Evolutionary conservation across 2,329 filamentous ascomycete genomes (phyloP).

Genomic region (Penicillium sp.): DNA sequence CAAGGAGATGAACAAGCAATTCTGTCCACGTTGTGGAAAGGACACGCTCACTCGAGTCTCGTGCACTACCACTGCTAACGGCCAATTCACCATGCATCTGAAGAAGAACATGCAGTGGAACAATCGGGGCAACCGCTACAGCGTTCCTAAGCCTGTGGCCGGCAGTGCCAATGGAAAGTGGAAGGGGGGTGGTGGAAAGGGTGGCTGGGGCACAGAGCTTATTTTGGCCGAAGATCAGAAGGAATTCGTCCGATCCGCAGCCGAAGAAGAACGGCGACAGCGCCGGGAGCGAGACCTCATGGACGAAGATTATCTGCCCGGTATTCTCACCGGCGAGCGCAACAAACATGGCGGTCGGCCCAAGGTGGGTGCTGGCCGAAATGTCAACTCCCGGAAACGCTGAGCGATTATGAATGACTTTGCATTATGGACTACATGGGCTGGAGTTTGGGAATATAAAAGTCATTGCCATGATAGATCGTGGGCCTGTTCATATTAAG

Average conservation of each 20-base stretch:
- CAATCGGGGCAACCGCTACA: conserved; percentile 84
- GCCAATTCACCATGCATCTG: conserved; percentile 77
- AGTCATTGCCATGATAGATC: conserved; percentile 13
- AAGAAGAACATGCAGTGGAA: conserved; percentile 97
- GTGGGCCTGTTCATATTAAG: conserved; percentile 15
- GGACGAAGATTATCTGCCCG: conserved; percentile 89
- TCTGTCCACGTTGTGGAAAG: conserved; percentile 87
- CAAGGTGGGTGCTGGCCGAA: conserved; percentile 76
- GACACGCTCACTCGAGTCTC: conserved; percentile 76
- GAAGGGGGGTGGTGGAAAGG: conserved; percentile 65
- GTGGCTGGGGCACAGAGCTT: conserved; percentile 76
- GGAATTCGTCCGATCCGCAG: conserved; percentile 66
- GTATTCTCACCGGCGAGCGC: conserved; percentile 75
- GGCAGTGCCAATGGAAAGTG: conserved; percentile 73
- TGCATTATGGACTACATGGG: conserved; percentile 23
- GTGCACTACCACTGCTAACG: conserved; percentile 74
- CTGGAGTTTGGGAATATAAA: conserved; percentile 21
- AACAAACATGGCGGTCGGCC: conserved; percentile 59
- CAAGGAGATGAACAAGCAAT: conserved; percentile 80
- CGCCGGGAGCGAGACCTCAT: conserved; percentile 73
- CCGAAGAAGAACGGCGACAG: conserved; percentile 54
- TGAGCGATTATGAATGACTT: conserved; percentile 20
- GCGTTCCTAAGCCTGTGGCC: conserved; percentile 81
- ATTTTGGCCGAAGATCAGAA: conserved; percentile 94
- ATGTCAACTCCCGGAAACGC: conserved; percentile 69